Evolutionary conservation across 148 eudicot genomes (phyloP), one percentile per base, ranked within the genome.

Genomic region (Mesembryanthemum crystallinum): DNA sequence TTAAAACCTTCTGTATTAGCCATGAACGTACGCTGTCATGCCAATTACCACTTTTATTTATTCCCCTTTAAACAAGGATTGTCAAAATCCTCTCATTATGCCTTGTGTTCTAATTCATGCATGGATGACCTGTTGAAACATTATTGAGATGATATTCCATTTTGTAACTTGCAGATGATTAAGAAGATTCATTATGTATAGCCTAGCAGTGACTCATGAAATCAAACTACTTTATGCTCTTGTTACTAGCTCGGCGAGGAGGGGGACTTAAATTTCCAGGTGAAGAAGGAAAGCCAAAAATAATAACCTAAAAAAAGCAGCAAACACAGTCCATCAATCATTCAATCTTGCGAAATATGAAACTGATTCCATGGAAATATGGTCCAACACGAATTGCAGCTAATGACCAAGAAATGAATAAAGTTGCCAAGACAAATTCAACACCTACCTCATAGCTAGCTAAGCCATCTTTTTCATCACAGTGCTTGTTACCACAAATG

Each of bases 401-500:
- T 39, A 21, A 29, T 43, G 60, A 67, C 30, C 30, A 47, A 64
- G 39, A 8, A 55, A 63, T 45, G 23, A 74, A 14, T 39, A 21
- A 74, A 17, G 5, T 7, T 8, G 71, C 51, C 7, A 15, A 25
- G 32, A 71, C 25, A 60, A 42, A 54, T 30, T n/a, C n/a, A 52
- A 60, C 58, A 83, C 91, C 83, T 81, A 79, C 98, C 97, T 94
- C 98, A 57, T 90, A 94, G 84, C 98, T 90, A 72, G 96, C 86
- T 55, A 94, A 73, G 62, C 89, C 91, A 77, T 79, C 76, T 79
- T 78, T 88, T 73, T 88, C 88, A 76, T 80, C 84, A 67, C 98
- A 94, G 73, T 90, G 97, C 89, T 90, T 94, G 90, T 92, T 92
- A 77, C 97, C 97, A 74, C 97, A 94, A 52, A 88, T 72, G 80